A percentile compares a stretch with the other conserved stretches of the same genome.
Conservation (phyloP, 345 rosid genomes). For the Eucalyptus erythrocorys region DNA sequence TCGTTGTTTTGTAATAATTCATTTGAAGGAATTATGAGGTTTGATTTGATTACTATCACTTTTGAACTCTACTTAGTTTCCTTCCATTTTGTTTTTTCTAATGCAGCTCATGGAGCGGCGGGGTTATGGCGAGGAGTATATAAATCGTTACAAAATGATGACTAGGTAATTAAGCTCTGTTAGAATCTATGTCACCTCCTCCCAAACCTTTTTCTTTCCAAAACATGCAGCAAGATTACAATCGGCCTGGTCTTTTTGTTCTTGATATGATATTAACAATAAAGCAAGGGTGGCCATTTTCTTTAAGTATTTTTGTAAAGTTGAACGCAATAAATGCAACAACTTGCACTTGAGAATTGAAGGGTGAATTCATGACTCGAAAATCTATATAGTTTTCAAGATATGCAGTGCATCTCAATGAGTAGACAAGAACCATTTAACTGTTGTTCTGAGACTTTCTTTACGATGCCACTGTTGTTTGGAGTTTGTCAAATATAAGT, state of each 20-base stretch:
- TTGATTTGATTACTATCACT: background rate
- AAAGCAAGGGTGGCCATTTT: background rate
- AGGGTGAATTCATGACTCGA: background rate
- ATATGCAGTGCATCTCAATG: background rate
- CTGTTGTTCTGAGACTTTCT: background rate
- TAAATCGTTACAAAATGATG: slow-evolving; percentile 94
- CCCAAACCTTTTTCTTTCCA: background rate
- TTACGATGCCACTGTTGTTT: background rate
- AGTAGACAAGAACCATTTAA: background rate
- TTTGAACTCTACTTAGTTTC: background rate
- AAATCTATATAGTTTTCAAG: background rate
- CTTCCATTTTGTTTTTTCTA: background rate
- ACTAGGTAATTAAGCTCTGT: slow-evolving; percentile 41
- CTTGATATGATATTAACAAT: background rate
- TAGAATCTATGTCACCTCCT: background rate
- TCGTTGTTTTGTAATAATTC: background rate
- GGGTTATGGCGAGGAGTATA: slow-evolving; percentile 82
- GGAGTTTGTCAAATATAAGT: background rate
- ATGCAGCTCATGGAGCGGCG: slow-evolving; percentile 90
- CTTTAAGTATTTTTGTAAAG: background rate
- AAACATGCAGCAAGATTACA: background rate
- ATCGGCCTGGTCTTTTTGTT: background rate
- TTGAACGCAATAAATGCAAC: background rate
- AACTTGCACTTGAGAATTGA: background rate
- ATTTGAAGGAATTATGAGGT: background rate